phyloP scores from a whole-genome alignment of 345 rosid species.

The Salix arbutifolia region DNA sequence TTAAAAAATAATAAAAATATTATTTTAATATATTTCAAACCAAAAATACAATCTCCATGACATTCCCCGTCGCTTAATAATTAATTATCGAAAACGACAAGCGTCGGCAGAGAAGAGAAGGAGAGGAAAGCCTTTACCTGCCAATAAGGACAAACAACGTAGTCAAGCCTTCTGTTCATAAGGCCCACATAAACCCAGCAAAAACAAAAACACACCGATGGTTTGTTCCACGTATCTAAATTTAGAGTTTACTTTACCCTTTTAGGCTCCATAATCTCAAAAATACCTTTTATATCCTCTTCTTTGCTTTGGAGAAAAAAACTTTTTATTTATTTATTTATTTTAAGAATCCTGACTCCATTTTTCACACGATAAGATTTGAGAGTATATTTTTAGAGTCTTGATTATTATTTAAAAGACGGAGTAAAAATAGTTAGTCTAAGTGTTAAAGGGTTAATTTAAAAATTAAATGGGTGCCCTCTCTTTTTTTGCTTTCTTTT shows the following conservation, averaged over 20 bases:
- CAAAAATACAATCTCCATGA: no score
- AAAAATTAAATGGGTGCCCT: no score
- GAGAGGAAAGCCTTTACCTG: slow-evolving; percentile 2
- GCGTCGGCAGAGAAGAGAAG: slow-evolving; percentile 41
- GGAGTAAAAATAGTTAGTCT: no score
- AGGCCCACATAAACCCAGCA: background rate
- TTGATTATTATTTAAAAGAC: no score
- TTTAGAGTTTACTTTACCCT: background rate
- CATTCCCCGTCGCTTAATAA: no score
- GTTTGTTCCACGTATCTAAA: background rate
- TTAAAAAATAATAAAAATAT: no score
- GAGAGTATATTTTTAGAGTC: no score
- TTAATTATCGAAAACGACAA: slow-evolving; percentile 19
- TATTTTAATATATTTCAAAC: no score
- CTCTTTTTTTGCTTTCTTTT: no score
- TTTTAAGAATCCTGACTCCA: no score
- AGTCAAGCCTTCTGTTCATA: background rate
- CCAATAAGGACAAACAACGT: slow-evolving; percentile 17
- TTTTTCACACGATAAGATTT: no score
- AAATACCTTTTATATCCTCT: background rate
- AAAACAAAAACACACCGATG: background rate
- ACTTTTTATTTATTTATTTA: background rate
- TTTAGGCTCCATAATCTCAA: background rate
- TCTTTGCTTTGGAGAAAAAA: background rate
- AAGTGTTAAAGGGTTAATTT: no score